Evolutionary conservation across 768 basidiomycete genomes (phyloP), one percentile per base, ranked within the genome.

Genomic region (Lactarius sp.): DNA sequence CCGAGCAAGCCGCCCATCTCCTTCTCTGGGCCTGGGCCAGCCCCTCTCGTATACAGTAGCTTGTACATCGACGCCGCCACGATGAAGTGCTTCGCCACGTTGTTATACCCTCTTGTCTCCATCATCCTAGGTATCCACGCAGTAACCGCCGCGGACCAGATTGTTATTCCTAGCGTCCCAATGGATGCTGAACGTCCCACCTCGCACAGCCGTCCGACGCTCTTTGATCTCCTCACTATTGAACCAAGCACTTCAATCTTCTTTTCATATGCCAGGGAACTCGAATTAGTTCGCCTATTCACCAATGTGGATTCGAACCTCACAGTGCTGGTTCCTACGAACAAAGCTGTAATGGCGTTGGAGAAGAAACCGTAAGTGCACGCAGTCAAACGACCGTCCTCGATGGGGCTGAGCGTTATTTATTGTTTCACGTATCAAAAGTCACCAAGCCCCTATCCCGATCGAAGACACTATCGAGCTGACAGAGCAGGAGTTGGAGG

Each of bases 321-420:
- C 60, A 92, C 92, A 0, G 57, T 95, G 10, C 79, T 96, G 49
- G 92, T 87, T 5, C 93, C 93, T 0, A 90, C 88, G 31, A 94
- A 96, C 74, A 90, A 87, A 73, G 93, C 92, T 9, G 84, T 94
- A 16, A 91, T 93, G 83, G 85, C 86, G 4, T 76, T 94, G 58
- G 73, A 85, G 3, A 77, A 85, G 70, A 94, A 94, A 75, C 93
- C 93, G 90, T 94, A 75, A 75, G 89, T 78, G 6, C 36, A 36
- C 36, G 27, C 6, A 18, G 3, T 20, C 10, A 3, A 9, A 20
- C 20, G 3, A 14, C 10, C 31, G 27, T 9, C 22, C 37, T 37
- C 3, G 16, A 41, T 10, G 44, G 39, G 22, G 10, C 52, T 49
- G 27, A 63, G 20, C 33, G 20, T 33, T 52, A 10, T 53, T 20